Percentiles rank a stretch among this genome's conserved stretches.
phyloP scores from a whole-genome alignment of 176 grass and related monocot species.

The Raddia distichophylla region DNA sequence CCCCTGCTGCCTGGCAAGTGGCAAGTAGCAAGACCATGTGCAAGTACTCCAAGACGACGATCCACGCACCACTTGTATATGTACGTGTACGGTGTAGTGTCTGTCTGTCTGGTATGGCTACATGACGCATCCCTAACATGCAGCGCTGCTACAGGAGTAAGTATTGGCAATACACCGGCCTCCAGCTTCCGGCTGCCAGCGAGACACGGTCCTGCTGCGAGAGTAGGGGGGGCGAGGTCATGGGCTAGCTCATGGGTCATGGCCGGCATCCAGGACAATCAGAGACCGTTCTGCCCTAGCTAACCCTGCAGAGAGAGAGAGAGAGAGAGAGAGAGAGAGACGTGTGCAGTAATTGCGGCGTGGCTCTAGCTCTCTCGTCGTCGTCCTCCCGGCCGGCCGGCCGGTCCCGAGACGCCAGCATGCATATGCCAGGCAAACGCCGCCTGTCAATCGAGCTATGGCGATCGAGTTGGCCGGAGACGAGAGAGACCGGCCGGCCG shows the following conservation, averaged over 20 bases:
- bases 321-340: not conserved
- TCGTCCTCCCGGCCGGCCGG: not conserved
- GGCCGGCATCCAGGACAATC: not conserved
- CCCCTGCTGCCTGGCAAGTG: not conserved
- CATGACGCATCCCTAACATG: too few species aligned
- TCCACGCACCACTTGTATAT: not conserved
- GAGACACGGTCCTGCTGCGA: not conserved
- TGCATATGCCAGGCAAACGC: not conserved
- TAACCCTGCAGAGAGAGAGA: not conserved
- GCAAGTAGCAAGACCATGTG: not conserved
- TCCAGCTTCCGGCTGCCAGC: constrained; percentile 17
- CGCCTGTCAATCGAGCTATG: not conserved
- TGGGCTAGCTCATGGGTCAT: too few species aligned
- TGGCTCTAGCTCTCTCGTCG: not conserved
- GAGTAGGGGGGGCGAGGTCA: not conserved
- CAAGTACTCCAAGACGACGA: not conserved
- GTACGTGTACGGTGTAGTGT: not conserved
- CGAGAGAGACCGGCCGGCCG: too few species aligned
- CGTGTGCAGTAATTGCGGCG: not conserved
- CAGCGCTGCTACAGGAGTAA: not conserved
- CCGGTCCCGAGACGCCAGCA: not conserved
- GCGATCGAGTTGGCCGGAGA: too few species aligned
- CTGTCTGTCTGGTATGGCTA: not conserved
- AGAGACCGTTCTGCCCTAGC: constrained; percentile 9
- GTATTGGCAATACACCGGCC: not conserved